These are phyloP conservation scores for Epichloe coenophiala DNA, from an alignment of 2,329 filamentous ascomycete species.

Conservation along the genomic window DNA sequence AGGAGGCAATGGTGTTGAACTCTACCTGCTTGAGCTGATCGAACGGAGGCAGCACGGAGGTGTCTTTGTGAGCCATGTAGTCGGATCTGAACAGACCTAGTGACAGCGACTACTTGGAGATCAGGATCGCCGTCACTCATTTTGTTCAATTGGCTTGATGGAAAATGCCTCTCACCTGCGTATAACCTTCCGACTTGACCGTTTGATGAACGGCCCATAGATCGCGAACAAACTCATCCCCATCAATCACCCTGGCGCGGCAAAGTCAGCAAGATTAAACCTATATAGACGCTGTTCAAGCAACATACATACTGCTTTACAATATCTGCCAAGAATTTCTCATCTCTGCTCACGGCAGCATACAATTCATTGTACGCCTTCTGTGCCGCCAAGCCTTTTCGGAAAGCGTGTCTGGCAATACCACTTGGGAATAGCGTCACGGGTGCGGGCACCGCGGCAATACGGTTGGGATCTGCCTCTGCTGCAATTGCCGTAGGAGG, in stretches of 20 bases:
- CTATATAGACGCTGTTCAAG: not conserved
- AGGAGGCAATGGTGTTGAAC: constrained; percentile 98
- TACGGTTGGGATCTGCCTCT: constrained; percentile 54
- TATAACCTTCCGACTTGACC: constrained; percentile 83
- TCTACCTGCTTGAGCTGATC: constrained; percentile 86
- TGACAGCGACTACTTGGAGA: constrained; percentile 36
- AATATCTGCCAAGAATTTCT: constrained; percentile 64
- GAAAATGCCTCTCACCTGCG: constrained; percentile 43
- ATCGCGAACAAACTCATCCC: constrained; percentile 84
- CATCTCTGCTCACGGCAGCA: constrained; percentile 74
- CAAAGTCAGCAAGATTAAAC: not conserved
- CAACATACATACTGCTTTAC: constrained; percentile 76
- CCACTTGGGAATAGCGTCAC: constrained; percentile 90
- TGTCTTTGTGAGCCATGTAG: constrained; percentile 82
- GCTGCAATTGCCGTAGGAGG: constrained; percentile 52
- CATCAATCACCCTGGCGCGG: constrained; percentile 55
- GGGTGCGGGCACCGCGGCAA: constrained; percentile 74
- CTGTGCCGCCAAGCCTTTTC: constrained; percentile 67
- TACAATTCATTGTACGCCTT: constrained; percentile 85
- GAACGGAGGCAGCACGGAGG: constrained; percentile 29
- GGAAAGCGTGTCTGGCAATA: constrained; percentile 72
- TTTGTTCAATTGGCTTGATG: not conserved
- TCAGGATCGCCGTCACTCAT: constrained; percentile 1
- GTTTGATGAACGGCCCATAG: constrained; percentile 79
- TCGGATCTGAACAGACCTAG: constrained; percentile 90